Evolutionary conservation across 805 yeast genomes (phyloP), one percentile per base, ranked within the genome.

Genomic region (Candida khao-thaluensis): DNA sequence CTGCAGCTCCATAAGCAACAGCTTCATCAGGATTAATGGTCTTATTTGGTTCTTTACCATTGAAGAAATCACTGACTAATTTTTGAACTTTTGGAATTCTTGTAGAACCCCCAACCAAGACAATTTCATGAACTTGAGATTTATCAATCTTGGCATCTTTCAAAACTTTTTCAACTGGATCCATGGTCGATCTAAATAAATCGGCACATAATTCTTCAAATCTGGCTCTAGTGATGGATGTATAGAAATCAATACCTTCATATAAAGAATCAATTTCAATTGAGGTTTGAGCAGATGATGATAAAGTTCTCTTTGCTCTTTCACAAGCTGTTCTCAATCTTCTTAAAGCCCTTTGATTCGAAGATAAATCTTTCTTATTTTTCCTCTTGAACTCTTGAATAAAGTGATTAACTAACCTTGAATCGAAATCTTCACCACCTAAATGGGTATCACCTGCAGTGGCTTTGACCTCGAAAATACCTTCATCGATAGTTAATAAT

Each of bases 1-100:
- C 97, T 49, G 99, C 97, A 46, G 98, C 98, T 79, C 99, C 99
- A 58, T 82, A 91, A 30, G 98, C 99, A 60, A 91, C 98, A 64
- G 99, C 99, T 77, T 91, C 99, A 73, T 91, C 99, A 49, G 99
- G 98, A 76, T 91, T 91, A 60, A 91, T 91, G 58, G 96, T 91
- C 79, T 90, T 91, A 53, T 95, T 87, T 51, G 95, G 91, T 71
- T 89, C 89, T 78, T 93, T 91, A 57, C 96, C 96, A 59, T 84
- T 81, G 63, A 91, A 91, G 79, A 70, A 89, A 50, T 83, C 77
- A 71, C 91, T 95, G 53, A 91, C 78, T 57, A 91, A 77, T 71
- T 86, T 85, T 75, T 90, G 98, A 54, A 91, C 91, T 78, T 89
- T 93, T 72, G 98, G 99, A 73, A 91, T 93, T 79, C 98, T 87